Conservation (phyloP, 441 rosid species). For the Croton laevigatus region DNA sequence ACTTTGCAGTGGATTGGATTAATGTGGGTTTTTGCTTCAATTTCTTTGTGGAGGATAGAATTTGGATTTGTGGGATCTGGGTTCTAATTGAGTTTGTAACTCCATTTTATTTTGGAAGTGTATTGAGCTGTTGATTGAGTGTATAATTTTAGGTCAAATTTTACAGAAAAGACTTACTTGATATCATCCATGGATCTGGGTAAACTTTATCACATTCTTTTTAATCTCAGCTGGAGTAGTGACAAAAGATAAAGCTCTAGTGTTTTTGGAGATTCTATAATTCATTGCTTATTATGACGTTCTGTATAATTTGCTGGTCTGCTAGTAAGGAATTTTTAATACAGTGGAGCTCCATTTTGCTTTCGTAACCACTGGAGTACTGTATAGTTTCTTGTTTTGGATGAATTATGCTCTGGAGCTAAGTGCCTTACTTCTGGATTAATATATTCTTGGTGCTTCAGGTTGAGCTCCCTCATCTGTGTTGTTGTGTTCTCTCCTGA, state of each 20-base stretch:
- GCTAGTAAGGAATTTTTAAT: neutral
- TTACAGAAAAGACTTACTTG: neutral
- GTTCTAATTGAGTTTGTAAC: neutral
- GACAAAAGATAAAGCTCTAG: neutral
- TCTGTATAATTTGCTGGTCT: neutral
- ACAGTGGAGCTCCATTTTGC: neutral
- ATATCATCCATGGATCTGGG: slow-evolving; percentile 19
- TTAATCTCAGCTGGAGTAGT: neutral
- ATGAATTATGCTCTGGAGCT: neutral
- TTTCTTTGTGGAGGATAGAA: slow-evolving; percentile 1
- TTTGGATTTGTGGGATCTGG: slow-evolving; percentile 22
- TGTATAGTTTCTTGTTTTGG: neutral
- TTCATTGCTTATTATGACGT: neutral
- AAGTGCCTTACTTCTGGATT: neutral
- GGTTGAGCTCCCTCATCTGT: neutral
- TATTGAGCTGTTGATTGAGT: slow-evolving; percentile 17
- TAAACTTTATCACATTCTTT: neutral
- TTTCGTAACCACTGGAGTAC: neutral
- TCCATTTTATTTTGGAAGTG: slow-evolving; percentile 6
- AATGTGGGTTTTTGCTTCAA: slow-evolving; percentile 14
- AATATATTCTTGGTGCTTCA: neutral
- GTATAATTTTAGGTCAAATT: neutral
- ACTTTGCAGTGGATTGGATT: neutral
- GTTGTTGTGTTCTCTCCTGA: neutral
- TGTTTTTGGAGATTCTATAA: slow-evolving; percentile 8